phyloP scores from a whole-genome alignment of 345 rosid genomes.

The Pugionium cornutum region DNA sequence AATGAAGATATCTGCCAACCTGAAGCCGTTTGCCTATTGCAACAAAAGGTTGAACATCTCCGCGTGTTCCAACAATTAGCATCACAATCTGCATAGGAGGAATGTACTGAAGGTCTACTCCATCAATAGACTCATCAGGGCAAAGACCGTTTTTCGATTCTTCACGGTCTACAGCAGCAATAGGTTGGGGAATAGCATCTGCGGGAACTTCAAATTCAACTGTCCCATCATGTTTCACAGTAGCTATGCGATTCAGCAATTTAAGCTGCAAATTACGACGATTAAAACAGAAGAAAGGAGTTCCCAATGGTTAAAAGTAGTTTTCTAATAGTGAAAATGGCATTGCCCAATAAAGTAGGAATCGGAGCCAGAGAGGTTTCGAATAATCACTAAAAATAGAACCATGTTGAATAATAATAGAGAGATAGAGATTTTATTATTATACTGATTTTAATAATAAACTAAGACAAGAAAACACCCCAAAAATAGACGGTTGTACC shows the following conservation, averaged over 20 bases:
- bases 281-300: neutral
- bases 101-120: conserved; percentile 55
- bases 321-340: neutral
- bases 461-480: neutral
- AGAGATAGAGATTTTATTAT: no score
- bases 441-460: no score
- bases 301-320: neutral
- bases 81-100: conserved; percentile 76
- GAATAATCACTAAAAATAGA: conserved; percentile 24
- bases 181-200: conserved; percentile 62
- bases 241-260: conserved; percentile 86
- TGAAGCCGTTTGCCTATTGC: conserved; percentile 83
- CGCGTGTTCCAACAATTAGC: conserved; percentile 80
- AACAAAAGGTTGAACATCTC: conserved; percentile 90
- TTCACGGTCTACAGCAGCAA: conserved; percentile 41
- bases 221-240: conserved; percentile 94
- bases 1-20: conserved; percentile 44
- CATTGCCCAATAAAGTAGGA: conserved; percentile 1
- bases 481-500: conserved; percentile 47
- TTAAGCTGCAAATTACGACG: conserved; percentile 55
- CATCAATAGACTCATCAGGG: conserved; percentile 69
- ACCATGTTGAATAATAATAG: no score
- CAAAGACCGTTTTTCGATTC: conserved; percentile 43
- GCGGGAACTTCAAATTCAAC: conserved; percentile 88
- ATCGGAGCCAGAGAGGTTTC: conserved; percentile 7